Conservation (phyloP, 352 stramenopile species). For the Blastocystis sp. region DNA sequence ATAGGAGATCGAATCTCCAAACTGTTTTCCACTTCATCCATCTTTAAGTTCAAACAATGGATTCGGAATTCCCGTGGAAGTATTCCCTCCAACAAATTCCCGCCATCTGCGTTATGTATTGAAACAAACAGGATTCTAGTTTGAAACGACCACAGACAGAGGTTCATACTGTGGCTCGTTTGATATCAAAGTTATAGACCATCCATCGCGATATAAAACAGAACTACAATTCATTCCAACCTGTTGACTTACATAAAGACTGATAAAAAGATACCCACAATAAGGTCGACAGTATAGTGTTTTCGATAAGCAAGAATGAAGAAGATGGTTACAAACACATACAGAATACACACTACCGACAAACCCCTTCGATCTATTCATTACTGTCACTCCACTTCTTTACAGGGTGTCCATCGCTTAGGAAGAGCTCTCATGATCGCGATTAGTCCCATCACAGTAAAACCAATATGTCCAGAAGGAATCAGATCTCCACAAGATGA, state of each 20-base stretch:
- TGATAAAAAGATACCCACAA: constrained; percentile 43
- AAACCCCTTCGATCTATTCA: constrained; percentile 3
- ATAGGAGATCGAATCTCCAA: background rate
- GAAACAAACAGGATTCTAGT: constrained; percentile 11
- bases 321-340: constrained; percentile 9
- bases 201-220: constrained; percentile 38
- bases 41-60: background rate
- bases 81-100: constrained; percentile 12
- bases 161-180: background rate
- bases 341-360: background rate
- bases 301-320: constrained; percentile 59
- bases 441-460: background rate
- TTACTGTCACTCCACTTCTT: background rate
- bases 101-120: background rate
- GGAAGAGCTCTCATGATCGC: constrained; percentile 32
- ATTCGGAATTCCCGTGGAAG: background rate
- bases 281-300: constrained; percentile 51
- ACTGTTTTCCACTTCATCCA: background rate
- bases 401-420: background rate
- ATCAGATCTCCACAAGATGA: constrained; percentile 52
- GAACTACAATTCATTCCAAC: background rate
- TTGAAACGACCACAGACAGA: background rate
- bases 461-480: constrained; percentile 58
- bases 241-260: background rate
- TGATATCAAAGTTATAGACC: background rate